Conservation (phyloP, 306 rosid genomes). For the Corylus americana region DNA sequence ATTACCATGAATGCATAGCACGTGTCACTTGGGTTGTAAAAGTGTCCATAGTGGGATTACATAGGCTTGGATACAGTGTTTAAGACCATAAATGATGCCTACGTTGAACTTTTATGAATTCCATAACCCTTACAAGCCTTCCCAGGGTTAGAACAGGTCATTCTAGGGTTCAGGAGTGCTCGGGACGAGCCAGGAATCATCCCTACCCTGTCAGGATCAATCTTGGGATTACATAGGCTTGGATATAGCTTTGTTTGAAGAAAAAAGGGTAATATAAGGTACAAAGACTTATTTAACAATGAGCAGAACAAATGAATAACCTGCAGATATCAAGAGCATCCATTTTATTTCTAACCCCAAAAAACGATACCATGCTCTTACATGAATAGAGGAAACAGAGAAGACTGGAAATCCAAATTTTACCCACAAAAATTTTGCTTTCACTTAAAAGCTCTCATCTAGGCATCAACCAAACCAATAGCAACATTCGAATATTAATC, state of each 20-base stretch:
- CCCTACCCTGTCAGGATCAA: too few species aligned
- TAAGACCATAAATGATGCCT: too few species aligned
- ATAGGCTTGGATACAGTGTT: too few species aligned
- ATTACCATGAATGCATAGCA: too few species aligned
- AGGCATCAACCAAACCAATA: background rate
- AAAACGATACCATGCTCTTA: background rate
- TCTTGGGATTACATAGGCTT: too few species aligned
- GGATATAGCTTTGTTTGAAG: background rate
- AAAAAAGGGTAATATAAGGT: background rate
- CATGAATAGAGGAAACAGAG: background rate
- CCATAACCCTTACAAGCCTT: too few species aligned
- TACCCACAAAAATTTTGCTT: background rate
- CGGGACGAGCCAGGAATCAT: too few species aligned
- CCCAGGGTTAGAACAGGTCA: too few species aligned
- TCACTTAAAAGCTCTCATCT: background rate
- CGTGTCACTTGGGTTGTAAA: too few species aligned
- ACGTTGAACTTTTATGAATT: too few species aligned
- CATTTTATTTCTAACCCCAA: background rate
- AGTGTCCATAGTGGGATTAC: too few species aligned
- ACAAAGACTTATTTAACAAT: background rate
- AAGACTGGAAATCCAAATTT: background rate
- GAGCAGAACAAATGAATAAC: background rate
- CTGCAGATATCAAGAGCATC: background rate
- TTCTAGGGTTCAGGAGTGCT: too few species aligned
- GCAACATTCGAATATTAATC: background rate